Evolutionary conservation across 352 stramenopile genomes (phyloP).

Genomic region (Phytophthora ohioensis): DNA sequence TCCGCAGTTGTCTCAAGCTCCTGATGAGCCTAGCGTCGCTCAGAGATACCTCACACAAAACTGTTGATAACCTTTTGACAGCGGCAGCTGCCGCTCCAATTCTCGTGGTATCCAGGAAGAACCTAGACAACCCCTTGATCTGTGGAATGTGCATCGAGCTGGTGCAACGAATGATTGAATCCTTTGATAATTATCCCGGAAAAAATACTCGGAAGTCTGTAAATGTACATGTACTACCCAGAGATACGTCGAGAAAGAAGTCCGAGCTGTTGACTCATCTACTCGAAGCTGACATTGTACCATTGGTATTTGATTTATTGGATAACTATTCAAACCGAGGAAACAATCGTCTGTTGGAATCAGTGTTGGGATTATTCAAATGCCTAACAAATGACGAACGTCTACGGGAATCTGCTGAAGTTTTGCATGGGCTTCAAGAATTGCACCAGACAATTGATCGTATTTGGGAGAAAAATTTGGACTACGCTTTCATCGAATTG

Average conservation of each 20-base stretch:
- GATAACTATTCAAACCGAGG: slow-evolving; percentile 30
- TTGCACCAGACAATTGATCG: slow-evolving; percentile 40
- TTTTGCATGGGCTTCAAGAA: slow-evolving; percentile 40
- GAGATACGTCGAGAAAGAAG: slow-evolving; percentile 10
- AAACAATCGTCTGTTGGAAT: slow-evolving; percentile 25
- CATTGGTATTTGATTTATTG: slow-evolving; percentile 38
- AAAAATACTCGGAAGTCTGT: background rate
- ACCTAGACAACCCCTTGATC: slow-evolving; percentile 14
- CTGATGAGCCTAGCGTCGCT: slow-evolving; percentile 9
- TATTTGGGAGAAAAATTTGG: slow-evolving; percentile 30
- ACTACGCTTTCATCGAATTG: slow-evolving; percentile 43
- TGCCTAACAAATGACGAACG: slow-evolving; percentile 40
- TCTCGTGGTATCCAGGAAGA: slow-evolving; percentile 25
- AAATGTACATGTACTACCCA: background rate
- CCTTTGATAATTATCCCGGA: slow-evolving; percentile 7
- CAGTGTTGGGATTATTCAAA: slow-evolving; percentile 47
- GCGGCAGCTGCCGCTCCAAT: slow-evolving; percentile 12
- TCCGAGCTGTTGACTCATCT: slow-evolving; percentile 32
- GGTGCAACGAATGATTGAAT: slow-evolving; percentile 24
- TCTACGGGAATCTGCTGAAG: slow-evolving; percentile 39
- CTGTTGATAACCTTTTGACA: slow-evolving; percentile 16
- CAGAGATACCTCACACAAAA: slow-evolving; percentile 15
- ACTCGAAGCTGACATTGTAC: slow-evolving; percentile 31
- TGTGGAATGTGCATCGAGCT: slow-evolving; percentile 32
- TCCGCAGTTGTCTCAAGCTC: slow-evolving; percentile 13